Evolutionary conservation across 768 basidiomycete genomes (phyloP).

Genomic region (Butyriboletus loyo): DNA sequence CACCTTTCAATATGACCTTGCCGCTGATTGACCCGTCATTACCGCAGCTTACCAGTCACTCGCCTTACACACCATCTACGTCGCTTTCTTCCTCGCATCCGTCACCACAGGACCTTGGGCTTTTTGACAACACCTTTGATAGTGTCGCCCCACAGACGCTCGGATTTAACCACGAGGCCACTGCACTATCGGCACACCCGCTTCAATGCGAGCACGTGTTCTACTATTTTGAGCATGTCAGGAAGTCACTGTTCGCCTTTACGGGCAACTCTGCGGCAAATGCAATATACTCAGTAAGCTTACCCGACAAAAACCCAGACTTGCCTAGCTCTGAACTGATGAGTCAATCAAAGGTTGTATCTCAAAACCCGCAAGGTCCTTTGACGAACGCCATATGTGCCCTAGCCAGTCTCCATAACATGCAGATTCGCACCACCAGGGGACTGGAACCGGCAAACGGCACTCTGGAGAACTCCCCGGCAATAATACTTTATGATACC

Average conservation of each 20-base stretch:
- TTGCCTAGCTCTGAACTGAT: constrained; percentile 19
- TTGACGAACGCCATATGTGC: constrained; percentile 74
- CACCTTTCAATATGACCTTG: constrained; percentile 28
- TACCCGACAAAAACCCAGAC: not conserved
- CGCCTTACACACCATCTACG: constrained; percentile 34
- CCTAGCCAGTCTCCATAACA: constrained; percentile 68
- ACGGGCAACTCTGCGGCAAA: constrained; percentile 60
- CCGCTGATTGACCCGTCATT: constrained; percentile 28
- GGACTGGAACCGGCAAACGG: constrained; percentile 56
- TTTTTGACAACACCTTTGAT: constrained; percentile 36
- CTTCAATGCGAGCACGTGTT: constrained; percentile 58
- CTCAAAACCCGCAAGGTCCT: constrained; percentile 65
- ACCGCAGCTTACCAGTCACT: constrained; percentile 29
- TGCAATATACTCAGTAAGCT: constrained; percentile 61
- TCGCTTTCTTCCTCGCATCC: constrained; percentile 34
- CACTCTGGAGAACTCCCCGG: constrained; percentile 54
- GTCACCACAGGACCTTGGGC: constrained; percentile 31
- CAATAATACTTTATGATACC: constrained; percentile 64
- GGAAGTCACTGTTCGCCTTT: constrained; percentile 64
- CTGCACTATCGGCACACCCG: constrained; percentile 36
- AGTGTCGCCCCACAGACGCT: constrained; percentile 31
- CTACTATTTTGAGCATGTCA: constrained; percentile 75
- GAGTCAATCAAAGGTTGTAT: constrained; percentile 38
- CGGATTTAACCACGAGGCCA: constrained; percentile 21
- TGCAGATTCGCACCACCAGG: constrained; percentile 56